Evolutionary conservation across 139 green algal species (phyloP).

Genomic region (Limnomonas spitsbergensis): DNA sequence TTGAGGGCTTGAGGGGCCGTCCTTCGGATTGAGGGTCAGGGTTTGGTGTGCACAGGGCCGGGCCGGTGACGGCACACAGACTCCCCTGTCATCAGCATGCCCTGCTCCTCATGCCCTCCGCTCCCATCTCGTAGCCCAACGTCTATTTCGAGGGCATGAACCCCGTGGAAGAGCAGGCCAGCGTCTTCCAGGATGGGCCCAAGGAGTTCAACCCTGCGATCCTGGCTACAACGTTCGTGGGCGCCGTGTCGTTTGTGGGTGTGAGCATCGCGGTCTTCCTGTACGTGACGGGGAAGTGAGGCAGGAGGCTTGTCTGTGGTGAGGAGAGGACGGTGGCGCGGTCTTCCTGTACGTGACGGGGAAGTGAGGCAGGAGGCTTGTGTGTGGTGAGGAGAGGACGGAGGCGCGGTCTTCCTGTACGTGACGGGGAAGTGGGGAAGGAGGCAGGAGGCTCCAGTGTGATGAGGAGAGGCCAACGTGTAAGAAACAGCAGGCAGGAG

Average conservation of each 20-base stretch:
- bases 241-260: neutral
- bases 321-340: neutral
- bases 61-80: too few relatives aligned
- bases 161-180: constrained; percentile 34
- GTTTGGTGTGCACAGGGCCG: too few relatives aligned
- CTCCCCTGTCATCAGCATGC: neutral
- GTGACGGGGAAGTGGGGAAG: too few relatives aligned
- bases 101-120: neutral
- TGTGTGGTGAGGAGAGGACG: too few relatives aligned
- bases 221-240: neutral
- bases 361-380: too few relatives aligned
- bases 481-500: too few relatives aligned
- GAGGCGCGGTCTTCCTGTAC: neutral
- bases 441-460: too few relatives aligned
- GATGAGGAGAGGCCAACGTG: too few relatives aligned
- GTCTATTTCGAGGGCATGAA: constrained; percentile 82
- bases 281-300: too few relatives aligned
- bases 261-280: neutral
- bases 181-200: constrained; percentile 10
- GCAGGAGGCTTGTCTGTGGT: too few relatives aligned
- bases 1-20: too few relatives aligned
- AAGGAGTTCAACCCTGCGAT: constrained; percentile 5
- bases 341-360: neutral
- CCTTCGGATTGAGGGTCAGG: too few relatives aligned
- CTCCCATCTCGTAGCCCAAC: constrained; percentile 50